Evolutionary conservation across 495 filamentous ascomycete genomes (phyloP).

Genomic region (Jackrogersella multiformis): DNA sequence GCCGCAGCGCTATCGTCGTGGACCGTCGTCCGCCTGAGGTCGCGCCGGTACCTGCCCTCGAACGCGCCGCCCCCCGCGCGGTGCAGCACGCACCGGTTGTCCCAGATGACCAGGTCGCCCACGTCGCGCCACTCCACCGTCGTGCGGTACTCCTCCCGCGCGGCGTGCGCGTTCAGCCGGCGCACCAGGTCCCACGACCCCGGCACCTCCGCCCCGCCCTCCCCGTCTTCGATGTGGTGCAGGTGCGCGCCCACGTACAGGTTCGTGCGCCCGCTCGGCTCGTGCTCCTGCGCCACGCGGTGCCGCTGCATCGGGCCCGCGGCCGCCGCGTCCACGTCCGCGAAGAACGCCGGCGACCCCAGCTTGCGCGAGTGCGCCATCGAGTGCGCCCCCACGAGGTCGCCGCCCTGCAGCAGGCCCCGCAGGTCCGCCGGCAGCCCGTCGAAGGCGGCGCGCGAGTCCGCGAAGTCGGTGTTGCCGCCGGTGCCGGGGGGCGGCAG

Average conservation of each 20-base stretch:
- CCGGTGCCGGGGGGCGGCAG: constrained; percentile 62
- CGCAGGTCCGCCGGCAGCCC: constrained; percentile 56
- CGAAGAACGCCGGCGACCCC: constrained; percentile 61
- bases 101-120: constrained; percentile 68
- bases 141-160: constrained; percentile 59
- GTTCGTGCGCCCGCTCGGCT: constrained; percentile 62
- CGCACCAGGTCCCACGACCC: constrained; percentile 53
- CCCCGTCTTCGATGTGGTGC: constrained; percentile 65
- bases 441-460: constrained; percentile 64
- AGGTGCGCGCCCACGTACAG: constrained; percentile 65
- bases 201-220: constrained; percentile 45
- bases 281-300: constrained; percentile 61
- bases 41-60: constrained; percentile 59
- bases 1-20: constrained; percentile 55
- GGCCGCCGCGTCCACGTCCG: constrained; percentile 54
- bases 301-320: constrained; percentile 61
- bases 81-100: constrained; percentile 67
- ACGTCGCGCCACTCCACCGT: constrained; percentile 58
- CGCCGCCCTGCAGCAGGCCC: constrained; percentile 49
- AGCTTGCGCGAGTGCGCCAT: constrained; percentile 64
- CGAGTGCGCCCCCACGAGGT: constrained; percentile 65
- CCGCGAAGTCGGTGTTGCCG: constrained; percentile 67
- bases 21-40: constrained; percentile 66
- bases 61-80: constrained; percentile 61
- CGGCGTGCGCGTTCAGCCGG: constrained; percentile 57